Base-by-base conservation (phyloP, 2,329 filamentous ascomycete genomes). In the Aspergillus melleus region DNA sequence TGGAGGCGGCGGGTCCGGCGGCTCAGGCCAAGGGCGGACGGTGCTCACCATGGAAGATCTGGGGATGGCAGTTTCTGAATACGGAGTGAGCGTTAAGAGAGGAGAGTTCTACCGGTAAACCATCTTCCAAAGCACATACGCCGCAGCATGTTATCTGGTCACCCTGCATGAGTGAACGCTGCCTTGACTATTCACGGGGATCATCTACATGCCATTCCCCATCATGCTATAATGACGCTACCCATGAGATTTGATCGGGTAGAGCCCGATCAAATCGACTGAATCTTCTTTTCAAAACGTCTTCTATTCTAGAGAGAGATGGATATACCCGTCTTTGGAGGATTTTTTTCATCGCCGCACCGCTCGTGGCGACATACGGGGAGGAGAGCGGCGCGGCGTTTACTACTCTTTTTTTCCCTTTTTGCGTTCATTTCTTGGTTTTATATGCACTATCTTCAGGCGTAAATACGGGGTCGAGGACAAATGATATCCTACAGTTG, bases 21-120 rank as follows among this genome's bases (percentile, higher is more conserved):
- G 91, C 1, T 90, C 88, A 57, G 77, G 77, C 6, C 91, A 96
- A 79, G 96, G 96, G 64, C 85, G 92, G 64, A 97, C 95, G 19
- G 94, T 99, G 57, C 82, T 99, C 63, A 98, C 95, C 0, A 98
- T 99, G 95, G 95, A 99, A 79, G 95, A 99, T 76, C 77, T 99
- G 69, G 95, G 95, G 16, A 98, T 98, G 92, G 95, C 95, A 1
- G 94, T 98, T 30, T 91, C 91, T 32, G 95, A 99, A 81, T 99
- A 98, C 74, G 95, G 95, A 1, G 92, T 99, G 55, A 99, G 96
- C 74, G 90, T 98, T 55, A 98, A 96, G 86, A 85, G 95, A 65
- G 93, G 94, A 72, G 95, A 99, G 80, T 99, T 98, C 74, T 99
- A 99, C 76, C 85, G 93, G 70, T 97, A 75, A 47, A 54, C 6